Conservation (phyloP, 345 rosid genomes). For the Lepidium didymum region DNA sequence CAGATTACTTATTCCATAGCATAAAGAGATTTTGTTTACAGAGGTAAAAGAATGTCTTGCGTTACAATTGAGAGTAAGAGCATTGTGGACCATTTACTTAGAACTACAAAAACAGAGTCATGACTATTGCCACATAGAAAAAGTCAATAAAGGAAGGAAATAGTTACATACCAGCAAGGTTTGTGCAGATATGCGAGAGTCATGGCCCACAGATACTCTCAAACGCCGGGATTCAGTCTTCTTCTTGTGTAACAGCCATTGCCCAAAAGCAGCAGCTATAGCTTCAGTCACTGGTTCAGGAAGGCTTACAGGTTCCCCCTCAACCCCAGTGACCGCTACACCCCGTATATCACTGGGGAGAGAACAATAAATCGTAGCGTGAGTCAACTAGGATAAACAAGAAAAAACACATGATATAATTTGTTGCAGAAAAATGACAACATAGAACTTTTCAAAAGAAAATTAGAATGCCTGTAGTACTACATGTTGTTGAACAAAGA, state of each 20-base stretch:
- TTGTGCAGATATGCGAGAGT: constrained; percentile 91
- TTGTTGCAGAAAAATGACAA: neutral
- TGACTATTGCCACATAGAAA: neutral
- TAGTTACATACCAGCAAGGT: constrained; percentile 45
- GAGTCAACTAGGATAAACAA: neutral
- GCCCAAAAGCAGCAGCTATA: constrained; percentile 88
- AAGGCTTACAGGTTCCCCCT: constrained; percentile 85
- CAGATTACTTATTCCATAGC: neutral
- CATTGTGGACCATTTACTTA: neutral
- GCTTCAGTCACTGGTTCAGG: constrained; percentile 83
- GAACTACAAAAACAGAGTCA: neutral
- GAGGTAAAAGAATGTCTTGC: neutral
- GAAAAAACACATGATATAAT: neutral
- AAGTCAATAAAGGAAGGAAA: neutral
- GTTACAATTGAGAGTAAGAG: neutral
- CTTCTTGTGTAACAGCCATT: constrained; percentile 76
- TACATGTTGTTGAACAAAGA: neutral
- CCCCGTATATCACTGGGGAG: constrained; percentile 79
- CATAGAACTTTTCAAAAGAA: neutral
- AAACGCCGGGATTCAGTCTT: constrained; percentile 37
- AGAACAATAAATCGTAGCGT: neutral
- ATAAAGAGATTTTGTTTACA: neutral
- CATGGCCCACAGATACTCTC: constrained; percentile 84
- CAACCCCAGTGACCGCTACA: constrained; percentile 87
- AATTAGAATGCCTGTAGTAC: neutral